A percentile compares a stretch with the other conserved stretches of the same genome.
phyloP scores from a whole-genome alignment of 768 basidiomycete species.

The Kwoniella heveanensis region DNA sequence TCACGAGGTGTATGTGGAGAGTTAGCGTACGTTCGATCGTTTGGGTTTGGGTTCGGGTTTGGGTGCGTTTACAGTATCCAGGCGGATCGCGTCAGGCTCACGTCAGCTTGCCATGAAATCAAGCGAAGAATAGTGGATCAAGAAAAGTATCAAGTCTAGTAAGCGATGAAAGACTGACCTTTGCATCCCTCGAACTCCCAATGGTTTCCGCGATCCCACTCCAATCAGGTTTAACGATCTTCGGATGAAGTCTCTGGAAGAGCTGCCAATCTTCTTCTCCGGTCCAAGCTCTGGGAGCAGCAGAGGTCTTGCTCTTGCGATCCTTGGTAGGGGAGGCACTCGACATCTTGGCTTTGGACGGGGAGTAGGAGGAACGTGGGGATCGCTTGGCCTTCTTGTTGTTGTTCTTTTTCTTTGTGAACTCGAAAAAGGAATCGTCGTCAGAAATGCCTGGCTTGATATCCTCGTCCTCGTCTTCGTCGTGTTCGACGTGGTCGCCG shows the following conservation, averaged over 20 bases:
- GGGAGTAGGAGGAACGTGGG: not conserved
- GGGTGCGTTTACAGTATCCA: too few relatives aligned
- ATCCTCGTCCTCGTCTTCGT: not conserved
- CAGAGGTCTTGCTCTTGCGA: not conserved
- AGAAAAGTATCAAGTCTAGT: not conserved
- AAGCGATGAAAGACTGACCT: conserved; percentile 8
- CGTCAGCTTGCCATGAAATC: too few relatives aligned
- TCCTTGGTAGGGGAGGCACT: not conserved
- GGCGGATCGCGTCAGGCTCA: too few relatives aligned
- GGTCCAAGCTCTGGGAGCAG: conserved; percentile 7
- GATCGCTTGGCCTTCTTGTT: not conserved
- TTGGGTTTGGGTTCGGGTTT: too few relatives aligned
- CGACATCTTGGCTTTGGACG: not conserved
- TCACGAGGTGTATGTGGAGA: too few relatives aligned
- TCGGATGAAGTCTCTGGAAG: conserved; percentile 19
- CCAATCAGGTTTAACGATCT: conserved; percentile 20
- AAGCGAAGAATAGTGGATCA: not conserved
- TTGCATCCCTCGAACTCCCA: conserved; percentile 23
- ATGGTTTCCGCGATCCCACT: conserved; percentile 4
- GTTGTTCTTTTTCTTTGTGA: too few relatives aligned
- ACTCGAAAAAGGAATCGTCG: too few relatives aligned
- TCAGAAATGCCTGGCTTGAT: not conserved
- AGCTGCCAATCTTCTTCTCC: conserved; percentile 24
- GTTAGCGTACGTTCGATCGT: too few relatives aligned
- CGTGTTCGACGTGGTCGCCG: not conserved